phyloP scores from a whole-genome alignment of 768 basidiomycete genomes.

The Lactarius quietus region DNA sequence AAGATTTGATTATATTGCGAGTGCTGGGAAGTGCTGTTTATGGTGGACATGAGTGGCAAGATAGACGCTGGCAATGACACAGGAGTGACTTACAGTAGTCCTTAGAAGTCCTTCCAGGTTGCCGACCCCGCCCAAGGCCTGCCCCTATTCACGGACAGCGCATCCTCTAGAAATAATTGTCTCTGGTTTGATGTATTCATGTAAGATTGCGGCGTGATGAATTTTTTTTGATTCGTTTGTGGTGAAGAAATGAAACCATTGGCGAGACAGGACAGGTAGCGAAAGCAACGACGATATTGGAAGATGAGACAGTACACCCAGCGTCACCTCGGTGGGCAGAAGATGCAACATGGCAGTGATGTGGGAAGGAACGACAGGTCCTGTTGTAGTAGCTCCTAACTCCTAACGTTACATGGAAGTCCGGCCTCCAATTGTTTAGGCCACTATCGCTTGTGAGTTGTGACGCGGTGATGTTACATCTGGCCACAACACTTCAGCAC shows the following conservation, averaged over 20 bases:
- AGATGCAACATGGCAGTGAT: slow-evolving; percentile 34
- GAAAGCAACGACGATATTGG: slow-evolving; percentile 42
- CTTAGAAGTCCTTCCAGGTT: slow-evolving; percentile 56
- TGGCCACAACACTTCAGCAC: no score
- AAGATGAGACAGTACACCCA: slow-evolving; percentile 49
- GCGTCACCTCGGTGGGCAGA: slow-evolving; percentile 57
- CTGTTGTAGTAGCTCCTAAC: no score
- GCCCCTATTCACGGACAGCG: slow-evolving; percentile 32
- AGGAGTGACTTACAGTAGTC: slow-evolving; percentile 48
- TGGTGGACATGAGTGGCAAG: no score
- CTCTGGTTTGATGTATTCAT: slow-evolving; percentile 41
- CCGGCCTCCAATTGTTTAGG: no score
- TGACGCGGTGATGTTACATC: no score
- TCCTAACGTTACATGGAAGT: no score
- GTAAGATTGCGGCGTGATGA: slow-evolving; percentile 51
- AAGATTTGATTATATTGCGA: background rate
- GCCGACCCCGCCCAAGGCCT: slow-evolving; percentile 39
- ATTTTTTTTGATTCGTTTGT: slow-evolving; percentile 51
- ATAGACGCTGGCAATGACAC: no score
- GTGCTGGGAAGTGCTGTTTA: no score
- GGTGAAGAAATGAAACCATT: slow-evolving; percentile 36
- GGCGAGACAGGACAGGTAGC: slow-evolving; percentile 39
- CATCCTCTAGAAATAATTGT: slow-evolving; percentile 33
- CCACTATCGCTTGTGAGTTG: no score
- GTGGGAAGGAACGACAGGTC: background rate